These are phyloP conservation scores for Albugo candida DNA, from an alignment of 352 stramenopile species.

Conservation along the genomic window DNA sequence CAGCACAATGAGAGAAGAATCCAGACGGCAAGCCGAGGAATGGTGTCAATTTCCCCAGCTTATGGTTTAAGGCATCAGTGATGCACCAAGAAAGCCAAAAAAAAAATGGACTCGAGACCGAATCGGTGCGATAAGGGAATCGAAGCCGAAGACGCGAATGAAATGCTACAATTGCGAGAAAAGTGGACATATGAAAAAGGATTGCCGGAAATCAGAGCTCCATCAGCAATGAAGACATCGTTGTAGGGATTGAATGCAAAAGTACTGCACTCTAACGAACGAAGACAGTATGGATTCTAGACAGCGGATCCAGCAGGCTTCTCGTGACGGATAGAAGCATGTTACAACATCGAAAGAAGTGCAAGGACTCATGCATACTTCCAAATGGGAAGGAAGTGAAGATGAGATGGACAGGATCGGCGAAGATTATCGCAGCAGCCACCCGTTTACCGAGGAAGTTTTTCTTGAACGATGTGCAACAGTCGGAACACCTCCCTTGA, in stretches of 20 bases:
- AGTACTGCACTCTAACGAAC: neutral
- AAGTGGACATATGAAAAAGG: neutral
- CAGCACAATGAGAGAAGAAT: neutral
- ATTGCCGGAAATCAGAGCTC: neutral
- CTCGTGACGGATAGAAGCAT: neutral
- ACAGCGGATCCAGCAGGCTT: neutral
- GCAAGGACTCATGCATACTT: neutral
- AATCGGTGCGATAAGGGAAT: neutral
- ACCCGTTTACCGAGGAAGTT: neutral
- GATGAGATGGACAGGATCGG: neutral
- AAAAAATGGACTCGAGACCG: too few species aligned
- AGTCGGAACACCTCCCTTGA: neutral
- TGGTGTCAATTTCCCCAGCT: constrained; percentile 2
- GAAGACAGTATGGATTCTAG: neutral
- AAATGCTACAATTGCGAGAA: neutral
- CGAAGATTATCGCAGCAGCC: neutral
- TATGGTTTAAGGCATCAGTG: neutral
- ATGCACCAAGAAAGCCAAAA: too few species aligned
- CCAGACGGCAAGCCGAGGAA: constrained; percentile 4
- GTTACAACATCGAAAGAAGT: neutral
- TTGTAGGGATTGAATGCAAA: neutral
- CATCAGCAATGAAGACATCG: neutral
- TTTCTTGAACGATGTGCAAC: neutral
- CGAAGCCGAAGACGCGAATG: neutral
- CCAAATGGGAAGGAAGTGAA: neutral